A percentile compares a stretch with the other conserved stretches of the same genome.
Conservation (phyloP, 2,329 filamentous ascomycete species). For the Penicillium brasilianum region DNA sequence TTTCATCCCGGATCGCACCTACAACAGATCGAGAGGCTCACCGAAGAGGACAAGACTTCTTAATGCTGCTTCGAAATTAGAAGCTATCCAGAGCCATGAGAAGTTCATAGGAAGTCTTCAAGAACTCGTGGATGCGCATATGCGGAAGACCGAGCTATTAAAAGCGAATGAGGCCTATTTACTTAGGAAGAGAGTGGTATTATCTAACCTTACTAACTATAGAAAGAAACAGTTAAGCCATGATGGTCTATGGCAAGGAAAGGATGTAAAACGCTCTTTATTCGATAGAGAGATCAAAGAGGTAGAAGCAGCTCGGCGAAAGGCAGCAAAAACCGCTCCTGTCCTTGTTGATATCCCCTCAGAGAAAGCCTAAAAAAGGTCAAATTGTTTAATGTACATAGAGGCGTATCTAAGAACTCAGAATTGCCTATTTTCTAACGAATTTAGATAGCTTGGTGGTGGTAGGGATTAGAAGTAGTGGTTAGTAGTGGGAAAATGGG, state of each 20-base stretch:
- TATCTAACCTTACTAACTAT: not conserved
- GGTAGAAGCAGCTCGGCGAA: not conserved
- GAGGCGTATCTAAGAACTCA: not conserved
- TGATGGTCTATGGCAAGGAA: constrained; percentile 1
- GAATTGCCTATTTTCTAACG: not conserved
- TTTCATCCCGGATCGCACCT: not conserved
- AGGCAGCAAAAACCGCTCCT: not conserved
- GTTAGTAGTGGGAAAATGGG: not conserved
- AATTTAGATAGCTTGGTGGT: too few species aligned
- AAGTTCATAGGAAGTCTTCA: not conserved
- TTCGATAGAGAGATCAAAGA: not conserved
- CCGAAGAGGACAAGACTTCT: not conserved
- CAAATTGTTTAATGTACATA: not conserved
- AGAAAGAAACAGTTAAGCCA: not conserved
- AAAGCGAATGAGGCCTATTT: not conserved
- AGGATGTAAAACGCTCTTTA: constrained; percentile 1
- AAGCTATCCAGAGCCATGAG: not conserved
- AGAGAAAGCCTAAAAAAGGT: not conserved
- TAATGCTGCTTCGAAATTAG: not conserved
- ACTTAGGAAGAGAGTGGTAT: not conserved
- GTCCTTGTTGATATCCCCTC: not conserved
- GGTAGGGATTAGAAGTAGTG: too few species aligned
- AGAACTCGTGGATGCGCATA: not conserved
- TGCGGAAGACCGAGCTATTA: not conserved
- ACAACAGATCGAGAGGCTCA: not conserved